phyloP scores from a whole-genome alignment of 345 rosid species.

The Brassica nigra region DNA sequence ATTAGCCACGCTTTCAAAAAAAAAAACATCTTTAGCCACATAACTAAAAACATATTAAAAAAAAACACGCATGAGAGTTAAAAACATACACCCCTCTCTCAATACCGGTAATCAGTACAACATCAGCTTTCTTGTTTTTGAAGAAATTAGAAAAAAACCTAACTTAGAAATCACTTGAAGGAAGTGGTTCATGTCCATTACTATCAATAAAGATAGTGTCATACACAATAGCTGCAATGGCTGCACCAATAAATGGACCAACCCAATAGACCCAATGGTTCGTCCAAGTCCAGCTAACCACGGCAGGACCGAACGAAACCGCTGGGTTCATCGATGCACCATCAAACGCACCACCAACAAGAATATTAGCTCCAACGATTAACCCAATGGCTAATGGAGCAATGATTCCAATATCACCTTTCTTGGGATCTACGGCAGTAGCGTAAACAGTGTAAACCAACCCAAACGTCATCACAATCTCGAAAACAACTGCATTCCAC shows the following conservation, averaged over 20 bases:
- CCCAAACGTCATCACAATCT: slow-evolving; percentile 96
- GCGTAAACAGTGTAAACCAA: slow-evolving; percentile 89
- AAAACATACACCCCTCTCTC: slow-evolving; percentile 1
- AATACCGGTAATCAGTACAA: slow-evolving; percentile 5
- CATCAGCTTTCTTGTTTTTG: slow-evolving; percentile 16
- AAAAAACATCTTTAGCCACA: slow-evolving; percentile 13
- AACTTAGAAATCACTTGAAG: slow-evolving; percentile 56
- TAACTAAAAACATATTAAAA: background rate
- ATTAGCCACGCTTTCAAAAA: background rate
- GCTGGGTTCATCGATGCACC: slow-evolving; percentile 99
- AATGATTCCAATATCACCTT: slow-evolving; percentile 71
- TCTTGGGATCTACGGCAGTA: slow-evolving; percentile 90
- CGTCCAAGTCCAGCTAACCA: slow-evolving; percentile 94
- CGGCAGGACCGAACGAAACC: slow-evolving; percentile 90
- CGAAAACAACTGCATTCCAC: slow-evolving; percentile 79
- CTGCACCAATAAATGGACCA: slow-evolving; percentile 79
- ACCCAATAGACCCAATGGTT: slow-evolving; percentile 95
- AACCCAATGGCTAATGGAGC: slow-evolving; percentile 91
- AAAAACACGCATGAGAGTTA: background rate
- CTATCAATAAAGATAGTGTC: slow-evolving; percentile 58
- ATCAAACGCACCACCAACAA: slow-evolving; percentile 88
- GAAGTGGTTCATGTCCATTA: slow-evolving; percentile 65
- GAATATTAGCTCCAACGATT: slow-evolving; percentile 90
- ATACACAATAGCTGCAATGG: slow-evolving; percentile 69
- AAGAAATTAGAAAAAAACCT: background rate